Base-by-base conservation (phyloP, 2,329 filamentous ascomycete genomes). In the Stachybotrys echinatus region DNA sequence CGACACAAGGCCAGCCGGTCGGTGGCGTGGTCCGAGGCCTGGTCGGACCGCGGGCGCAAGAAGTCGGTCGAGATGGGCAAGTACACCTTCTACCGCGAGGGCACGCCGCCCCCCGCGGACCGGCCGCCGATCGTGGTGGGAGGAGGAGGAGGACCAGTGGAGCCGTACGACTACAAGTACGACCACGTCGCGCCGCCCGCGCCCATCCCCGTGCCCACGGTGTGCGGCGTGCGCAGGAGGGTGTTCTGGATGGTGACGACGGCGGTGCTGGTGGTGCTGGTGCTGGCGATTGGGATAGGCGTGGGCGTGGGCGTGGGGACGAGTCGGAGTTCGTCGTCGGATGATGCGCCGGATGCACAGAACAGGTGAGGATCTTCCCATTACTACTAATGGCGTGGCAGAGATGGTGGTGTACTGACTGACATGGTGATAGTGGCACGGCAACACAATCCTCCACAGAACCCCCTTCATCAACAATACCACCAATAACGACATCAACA, bases 41-140 rank as follows among this genome's bases (percentile, higher is more conserved):
- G 44, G 44, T 46, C 44, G 17, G 44, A 46, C 44, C 23, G 27
- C 14, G 18, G 44, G n/a, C 40, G 47, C 38, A 42, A 23, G 22
- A 46, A 27, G 3, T 34, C 44, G 18, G 42, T 46, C 34, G 31
- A 6, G 19, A 4, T 23, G 47, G 50, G 48, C 23, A 59, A 64
- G 21, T 69, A 63, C 51, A 74, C 70, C 0, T 74, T 74, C 37
- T 71, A 69, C 55, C 66, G 69, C 18, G 70, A 73, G 48, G 58
- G 55, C 12, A 70, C 70, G n/a, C 69, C 69, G 12, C 61, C 68
- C 12, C 67, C 65, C 2, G 54, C 14, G 18, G 20, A 19, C 21
- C 51, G 51, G 47, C 47, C 12, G 18, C 37, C 23, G 20, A 44
- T 50, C 8, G 45, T 50, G 39, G 44, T 50, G 12, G 57, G 58